A percentile compares a stretch with the other conserved stretches of the same genome.
Conservation (phyloP, 164 flowering plant species). For the Warburgia ugandensis region DNA sequence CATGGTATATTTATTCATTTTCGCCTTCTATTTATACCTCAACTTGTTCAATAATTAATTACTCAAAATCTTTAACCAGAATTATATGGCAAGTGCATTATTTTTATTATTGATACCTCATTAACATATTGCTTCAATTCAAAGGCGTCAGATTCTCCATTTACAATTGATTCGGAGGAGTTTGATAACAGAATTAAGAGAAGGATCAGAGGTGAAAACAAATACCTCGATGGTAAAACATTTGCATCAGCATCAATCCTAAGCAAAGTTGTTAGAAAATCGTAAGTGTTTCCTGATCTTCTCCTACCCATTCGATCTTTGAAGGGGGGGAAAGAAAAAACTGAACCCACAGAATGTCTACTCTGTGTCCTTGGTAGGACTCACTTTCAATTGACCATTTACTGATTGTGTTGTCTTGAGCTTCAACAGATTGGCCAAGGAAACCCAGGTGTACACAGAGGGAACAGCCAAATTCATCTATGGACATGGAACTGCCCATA, state of each 20-base stretch:
- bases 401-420: neutral
- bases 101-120: too few species aligned
- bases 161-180: slow-evolving; percentile 51
- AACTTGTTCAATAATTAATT: too few species aligned
- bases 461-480: slow-evolving; percentile 80
- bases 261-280: slow-evolving; percentile 72
- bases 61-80: too few species aligned
- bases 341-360: neutral
- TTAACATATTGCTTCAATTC: too few species aligned
- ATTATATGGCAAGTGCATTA: too few species aligned
- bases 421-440: slow-evolving; percentile 50
- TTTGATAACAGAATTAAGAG: slow-evolving; percentile 60
- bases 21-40: too few species aligned
- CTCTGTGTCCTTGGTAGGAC: neutral
- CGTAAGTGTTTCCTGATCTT: slow-evolving; percentile 34
- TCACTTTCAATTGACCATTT: too few species aligned
- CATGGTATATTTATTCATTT: too few species aligned
- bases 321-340: too few species aligned
- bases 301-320: neutral
- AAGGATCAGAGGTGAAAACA: slow-evolving; percentile 69
- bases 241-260: slow-evolving; percentile 62
- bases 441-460: slow-evolving; percentile 87
- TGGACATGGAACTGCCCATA: slow-evolving; percentile 58
- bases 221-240: slow-evolving; percentile 71
- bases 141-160: slow-evolving; percentile 88